A percentile compares a stretch with the other conserved stretches of the same genome.
phyloP scores from a whole-genome alignment of 345 rosid species.

The Schrenkiella parvula region DNA sequence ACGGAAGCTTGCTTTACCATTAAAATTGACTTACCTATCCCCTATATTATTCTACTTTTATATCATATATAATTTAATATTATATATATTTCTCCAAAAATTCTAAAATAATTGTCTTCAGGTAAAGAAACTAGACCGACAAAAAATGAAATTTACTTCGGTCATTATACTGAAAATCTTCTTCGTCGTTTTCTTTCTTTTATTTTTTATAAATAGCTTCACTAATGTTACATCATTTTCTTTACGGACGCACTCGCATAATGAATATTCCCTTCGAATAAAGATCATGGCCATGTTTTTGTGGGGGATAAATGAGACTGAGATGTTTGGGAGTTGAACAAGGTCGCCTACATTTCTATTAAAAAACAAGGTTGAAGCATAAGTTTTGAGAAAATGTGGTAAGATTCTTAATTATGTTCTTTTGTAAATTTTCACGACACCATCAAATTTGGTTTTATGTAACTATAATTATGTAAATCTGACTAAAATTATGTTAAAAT shows the following conservation, averaged over 20 bases:
- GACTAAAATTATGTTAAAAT: neutral
- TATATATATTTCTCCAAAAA: neutral
- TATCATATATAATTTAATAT: no score
- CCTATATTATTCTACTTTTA: neutral
- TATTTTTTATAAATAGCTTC: constrained; percentile 11
- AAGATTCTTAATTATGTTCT: neutral
- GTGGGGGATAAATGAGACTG: constrained; percentile 25
- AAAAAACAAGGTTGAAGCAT: neutral
- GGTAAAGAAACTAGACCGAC: constrained; percentile 9
- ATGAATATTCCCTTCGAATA: constrained; percentile 21
- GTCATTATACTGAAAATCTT: constrained; percentile 15
- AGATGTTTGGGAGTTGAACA: constrained; percentile 8
- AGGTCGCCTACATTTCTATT: neutral
- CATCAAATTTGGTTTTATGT: neutral
- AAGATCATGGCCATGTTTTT: constrained; percentile 16
- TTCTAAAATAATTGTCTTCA: no score
- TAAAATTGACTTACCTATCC: neutral
- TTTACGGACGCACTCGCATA: constrained; percentile 28
- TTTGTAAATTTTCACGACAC: neutral
- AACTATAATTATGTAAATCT: neutral
- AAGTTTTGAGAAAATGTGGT: neutral
- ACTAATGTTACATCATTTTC: constrained; percentile 28
- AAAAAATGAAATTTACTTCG: neutral
- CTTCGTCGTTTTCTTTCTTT: constrained; percentile 16
- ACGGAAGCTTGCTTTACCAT: no score